These are phyloP conservation scores for Russula abietina DNA, from an alignment of 768 basidiomycete species.

Conservation along the genomic window DNA sequence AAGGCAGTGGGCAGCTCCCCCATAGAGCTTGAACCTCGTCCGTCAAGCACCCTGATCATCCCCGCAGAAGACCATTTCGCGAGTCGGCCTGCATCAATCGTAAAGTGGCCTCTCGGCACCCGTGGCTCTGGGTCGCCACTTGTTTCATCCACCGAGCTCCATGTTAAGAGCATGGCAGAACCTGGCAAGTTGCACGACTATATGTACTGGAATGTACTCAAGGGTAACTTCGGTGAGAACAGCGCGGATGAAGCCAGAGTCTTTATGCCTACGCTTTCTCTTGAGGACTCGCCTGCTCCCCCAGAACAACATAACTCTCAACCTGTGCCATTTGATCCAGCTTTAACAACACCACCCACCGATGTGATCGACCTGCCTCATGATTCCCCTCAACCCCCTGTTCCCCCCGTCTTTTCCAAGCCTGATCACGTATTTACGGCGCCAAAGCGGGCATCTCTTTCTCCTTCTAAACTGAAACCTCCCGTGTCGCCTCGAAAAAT, in stretches of 20 bases:
- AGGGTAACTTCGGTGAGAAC: slow-evolving; percentile 6
- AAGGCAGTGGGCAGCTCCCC: too few species aligned
- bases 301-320: slow-evolving; percentile 22
- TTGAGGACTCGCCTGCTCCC: slow-evolving; percentile 4
- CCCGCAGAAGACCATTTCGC: too few species aligned
- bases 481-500: slow-evolving; percentile 23
- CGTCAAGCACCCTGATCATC: too few species aligned
- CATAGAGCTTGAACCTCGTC: too few species aligned
- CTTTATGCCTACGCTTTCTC: background rate
- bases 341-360: slow-evolving; percentile 7
- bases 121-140: too few species aligned
- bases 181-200: too few species aligned
- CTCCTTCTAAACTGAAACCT: slow-evolving; percentile 35
- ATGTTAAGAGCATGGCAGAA: too few species aligned
- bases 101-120: too few species aligned
- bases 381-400: slow-evolving; percentile 33
- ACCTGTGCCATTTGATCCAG: slow-evolving; percentile 25
- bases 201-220: too few species aligned
- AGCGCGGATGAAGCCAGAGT: slow-evolving; percentile 17
- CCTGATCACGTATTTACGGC: slow-evolving; percentile 32
- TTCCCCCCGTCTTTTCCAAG: slow-evolving; percentile 29
- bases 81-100: too few species aligned
- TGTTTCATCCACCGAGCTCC: too few species aligned
- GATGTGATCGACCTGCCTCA: slow-evolving; percentile 32
- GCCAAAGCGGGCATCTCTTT: slow-evolving; percentile 28